Evolutionary conservation across 371 early-diverging fungal species (phyloP), one percentile per base, ranked within the genome.

Genomic region (Thermomucor indicae-seudaticae): DNA sequence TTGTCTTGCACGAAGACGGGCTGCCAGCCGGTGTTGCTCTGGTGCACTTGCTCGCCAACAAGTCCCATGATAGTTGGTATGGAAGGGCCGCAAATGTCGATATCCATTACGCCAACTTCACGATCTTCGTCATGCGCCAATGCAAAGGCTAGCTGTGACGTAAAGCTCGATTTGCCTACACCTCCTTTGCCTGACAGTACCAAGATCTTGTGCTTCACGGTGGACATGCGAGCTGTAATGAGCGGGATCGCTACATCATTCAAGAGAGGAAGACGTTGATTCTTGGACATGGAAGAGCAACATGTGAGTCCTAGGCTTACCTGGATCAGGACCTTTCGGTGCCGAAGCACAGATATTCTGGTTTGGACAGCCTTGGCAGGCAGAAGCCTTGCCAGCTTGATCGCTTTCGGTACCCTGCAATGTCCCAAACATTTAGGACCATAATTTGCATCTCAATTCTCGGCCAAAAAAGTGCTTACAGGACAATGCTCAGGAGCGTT

Each of bases 41-140:
- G 83, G 61, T 95, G 96, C 20, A 96, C 80, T 53, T 88, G 88
- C 56, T 95, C 94, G 37, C 85, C 85, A 38, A 86, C 92, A 27
- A 91, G 64, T 0, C 96, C 96, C 80, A 96, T 86, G 59, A 96
- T 92, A 27, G 79, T 84, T 3, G 96, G 94, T n/a, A 96, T 79
- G n/a, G 97, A 96, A 1, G 99, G 99, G 0, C 99, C 99, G 65
- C 94, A 95, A 14, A 99, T 83, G 72, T 99, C 99, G 49, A 99
- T 84, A 65, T 99, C 99, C 63, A 99, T 80, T n/a, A 99, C 82
- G 6, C 99, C 96, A 1, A 97, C 92, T 65, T 75, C 64, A 6
- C 53, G 63, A 25, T 79, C 75, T 24, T 80, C 80, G 31, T 87
- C 84, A 16, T 65, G 58, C 0, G 88, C 77, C 17, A 93, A 78